A percentile compares a stretch with the other conserved stretches of the same genome.
phyloP scores from a whole-genome alignment of 495 filamentous ascomycete species.

The Acidiella bohemica region DNA sequence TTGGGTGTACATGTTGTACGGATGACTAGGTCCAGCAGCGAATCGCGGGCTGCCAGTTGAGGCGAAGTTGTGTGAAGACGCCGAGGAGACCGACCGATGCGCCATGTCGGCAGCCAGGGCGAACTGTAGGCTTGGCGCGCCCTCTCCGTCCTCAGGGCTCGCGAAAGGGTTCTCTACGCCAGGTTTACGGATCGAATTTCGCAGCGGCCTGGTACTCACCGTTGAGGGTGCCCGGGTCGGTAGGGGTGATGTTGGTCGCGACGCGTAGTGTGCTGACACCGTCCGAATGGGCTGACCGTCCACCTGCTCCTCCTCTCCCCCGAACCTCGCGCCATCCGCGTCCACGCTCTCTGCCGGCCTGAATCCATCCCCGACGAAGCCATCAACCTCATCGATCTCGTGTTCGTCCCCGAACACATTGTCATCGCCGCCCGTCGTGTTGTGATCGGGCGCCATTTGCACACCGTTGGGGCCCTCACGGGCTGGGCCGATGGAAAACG shows the following conservation, averaged over 20 bases:
- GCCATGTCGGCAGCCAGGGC: conserved; percentile 13
- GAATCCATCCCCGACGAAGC: conserved; percentile 27
- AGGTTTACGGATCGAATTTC: conserved; percentile 14
- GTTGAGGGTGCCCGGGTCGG: background rate
- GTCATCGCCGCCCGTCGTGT: too few relatives aligned
- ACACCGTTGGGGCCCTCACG: too few relatives aligned
- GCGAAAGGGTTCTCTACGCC: conserved; percentile 14
- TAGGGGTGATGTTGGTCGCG: background rate
- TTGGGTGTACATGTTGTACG: conserved; percentile 32
- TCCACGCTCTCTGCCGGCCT: too few relatives aligned
- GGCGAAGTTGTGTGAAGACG: conserved; percentile 26
- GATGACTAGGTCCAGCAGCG: conserved; percentile 27
- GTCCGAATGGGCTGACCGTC: conserved; percentile 7
- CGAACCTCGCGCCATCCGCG: too few relatives aligned
- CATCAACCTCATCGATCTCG: conserved; percentile 25
- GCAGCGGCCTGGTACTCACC: too few relatives aligned
- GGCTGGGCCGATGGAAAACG: too few relatives aligned
- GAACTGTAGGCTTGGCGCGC: conserved; percentile 17
- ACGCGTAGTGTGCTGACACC: conserved; percentile 9
- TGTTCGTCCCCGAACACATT: conserved; percentile 32
- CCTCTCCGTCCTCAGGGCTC: conserved; percentile 16
- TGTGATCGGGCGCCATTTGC: too few relatives aligned
- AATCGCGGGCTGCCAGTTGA: conserved; percentile 23
- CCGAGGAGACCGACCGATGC: conserved; percentile 22
- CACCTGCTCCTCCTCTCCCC: conserved; percentile 5